phyloP scores from a whole-genome alignment of 805 yeast genomes.

The Kuraishia molischiana region DNA sequence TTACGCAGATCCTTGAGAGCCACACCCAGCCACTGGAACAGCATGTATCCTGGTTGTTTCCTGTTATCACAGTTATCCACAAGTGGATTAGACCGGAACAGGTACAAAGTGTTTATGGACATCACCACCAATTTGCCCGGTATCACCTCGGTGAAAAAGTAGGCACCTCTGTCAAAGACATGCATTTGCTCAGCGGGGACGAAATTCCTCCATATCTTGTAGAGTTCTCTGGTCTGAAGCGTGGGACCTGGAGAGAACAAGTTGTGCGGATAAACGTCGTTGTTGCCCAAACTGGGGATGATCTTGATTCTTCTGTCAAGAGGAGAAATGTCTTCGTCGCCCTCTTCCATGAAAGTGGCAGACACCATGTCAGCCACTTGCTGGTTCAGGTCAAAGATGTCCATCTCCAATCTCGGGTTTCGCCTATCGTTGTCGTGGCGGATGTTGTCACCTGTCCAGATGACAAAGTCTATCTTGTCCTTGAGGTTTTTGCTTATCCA shows the following conservation, averaged over 20 bases:
- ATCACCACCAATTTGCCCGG: slow-evolving; percentile 72
- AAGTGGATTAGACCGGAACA: slow-evolving; percentile 69
- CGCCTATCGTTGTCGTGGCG: slow-evolving; percentile 76
- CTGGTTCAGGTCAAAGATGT: slow-evolving; percentile 63
- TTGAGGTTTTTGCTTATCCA: slow-evolving; percentile 59
- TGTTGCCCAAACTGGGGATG: slow-evolving; percentile 74
- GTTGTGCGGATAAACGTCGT: slow-evolving; percentile 86
- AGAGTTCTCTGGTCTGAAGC: slow-evolving; percentile 72
- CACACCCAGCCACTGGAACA: slow-evolving; percentile 70
- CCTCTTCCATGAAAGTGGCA: slow-evolving; percentile 39
- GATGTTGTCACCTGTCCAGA: slow-evolving; percentile 89
- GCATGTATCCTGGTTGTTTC: slow-evolving; percentile 72
- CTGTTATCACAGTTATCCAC: slow-evolving; percentile 69
- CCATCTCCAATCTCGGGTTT: slow-evolving; percentile 62
- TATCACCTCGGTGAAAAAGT: slow-evolving; percentile 67
- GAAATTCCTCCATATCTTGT: slow-evolving; percentile 61
- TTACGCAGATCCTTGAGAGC: slow-evolving; percentile 64
- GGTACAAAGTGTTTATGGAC: slow-evolving; percentile 69
- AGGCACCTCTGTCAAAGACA: slow-evolving; percentile 65
- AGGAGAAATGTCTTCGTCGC: slow-evolving; percentile 20
- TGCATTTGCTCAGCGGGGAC: slow-evolving; percentile 74
- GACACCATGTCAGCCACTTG: slow-evolving; percentile 42
- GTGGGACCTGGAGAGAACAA: slow-evolving; percentile 83
- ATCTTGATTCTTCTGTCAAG: slow-evolving; percentile 26
- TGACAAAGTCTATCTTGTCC: slow-evolving; percentile 74